Conservation (phyloP, 2,329 filamentous ascomycete species). For the Ophiostoma ulmi region DNA sequence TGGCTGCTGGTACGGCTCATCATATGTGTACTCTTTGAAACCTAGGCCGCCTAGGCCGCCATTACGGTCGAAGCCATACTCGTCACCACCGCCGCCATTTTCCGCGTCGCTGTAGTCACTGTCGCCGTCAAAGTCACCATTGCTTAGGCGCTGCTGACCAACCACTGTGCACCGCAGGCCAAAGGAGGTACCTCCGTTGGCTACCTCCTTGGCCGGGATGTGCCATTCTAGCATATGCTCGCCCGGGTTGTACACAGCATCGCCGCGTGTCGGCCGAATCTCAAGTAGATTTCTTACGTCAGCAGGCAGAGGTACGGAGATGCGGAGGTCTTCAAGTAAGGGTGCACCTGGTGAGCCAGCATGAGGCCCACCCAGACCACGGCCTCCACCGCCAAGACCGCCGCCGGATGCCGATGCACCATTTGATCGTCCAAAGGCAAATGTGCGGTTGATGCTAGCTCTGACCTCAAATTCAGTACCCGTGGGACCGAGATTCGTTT, state of each 20-base stretch:
- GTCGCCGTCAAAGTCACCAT: conserved; percentile 42
- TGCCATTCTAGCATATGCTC: conserved; percentile 76
- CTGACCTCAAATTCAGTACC: conserved; percentile 88
- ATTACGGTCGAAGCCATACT: conserved; percentile 27
- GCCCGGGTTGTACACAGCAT: conserved; percentile 72
- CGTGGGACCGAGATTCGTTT: conserved; percentile 66
- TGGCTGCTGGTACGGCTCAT: conserved; percentile 50
- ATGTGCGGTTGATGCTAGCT: conserved; percentile 63
- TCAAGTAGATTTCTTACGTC: conserved; percentile 79
- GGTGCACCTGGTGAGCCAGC: conserved; percentile 55
- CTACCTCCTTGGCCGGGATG: conserved; percentile 70
- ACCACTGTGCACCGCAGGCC: conserved; percentile 75
- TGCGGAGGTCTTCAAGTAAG: conserved; percentile 67
- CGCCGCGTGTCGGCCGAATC: conserved; percentile 72
- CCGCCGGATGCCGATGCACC: conserved; percentile 3
- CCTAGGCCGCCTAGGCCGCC: conserved; percentile 44
- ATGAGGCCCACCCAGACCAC: conserved; percentile 43
- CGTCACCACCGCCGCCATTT: conserved; percentile 35
- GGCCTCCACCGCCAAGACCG: conserved; percentile 14
- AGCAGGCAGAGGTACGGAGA: conserved; percentile 72
- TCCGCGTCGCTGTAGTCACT: conserved; percentile 44
- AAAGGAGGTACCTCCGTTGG: conserved; percentile 61
- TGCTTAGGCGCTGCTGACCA: conserved; percentile 45
- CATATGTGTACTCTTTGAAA: conserved; percentile 50
- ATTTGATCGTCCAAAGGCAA: conserved; percentile 36